These are phyloP conservation scores for Yamadazyma insecticola DNA, from an alignment of 805 yeast species.

Conservation along the genomic window DNA sequence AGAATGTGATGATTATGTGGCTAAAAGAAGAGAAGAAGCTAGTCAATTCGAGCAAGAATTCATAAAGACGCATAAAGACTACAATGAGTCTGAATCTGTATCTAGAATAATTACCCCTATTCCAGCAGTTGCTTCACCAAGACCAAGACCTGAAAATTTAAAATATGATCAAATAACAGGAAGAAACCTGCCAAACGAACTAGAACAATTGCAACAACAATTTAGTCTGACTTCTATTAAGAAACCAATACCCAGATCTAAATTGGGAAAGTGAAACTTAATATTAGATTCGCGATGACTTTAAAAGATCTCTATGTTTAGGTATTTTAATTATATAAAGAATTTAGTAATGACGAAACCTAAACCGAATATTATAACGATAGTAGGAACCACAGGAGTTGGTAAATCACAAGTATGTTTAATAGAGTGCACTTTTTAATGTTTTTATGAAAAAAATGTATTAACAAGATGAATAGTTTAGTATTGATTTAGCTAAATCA, in stretches of 20 bases:
- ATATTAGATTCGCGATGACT: no score
- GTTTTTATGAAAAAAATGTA: background rate
- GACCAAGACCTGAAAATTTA: background rate
- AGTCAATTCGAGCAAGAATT: slow-evolving; percentile 41
- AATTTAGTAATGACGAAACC: slow-evolving; percentile 23
- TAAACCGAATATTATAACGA: slow-evolving; percentile 47
- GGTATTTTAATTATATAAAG: background rate
- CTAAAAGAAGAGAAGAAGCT: slow-evolving; percentile 48
- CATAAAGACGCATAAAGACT: background rate
- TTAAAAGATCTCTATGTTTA: no score
- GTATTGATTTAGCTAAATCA: slow-evolving; percentile 71
- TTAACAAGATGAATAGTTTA: slow-evolving; percentile 35
- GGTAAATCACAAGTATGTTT: slow-evolving; percentile 76
- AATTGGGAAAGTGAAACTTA: no score
- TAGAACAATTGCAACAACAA: no score
- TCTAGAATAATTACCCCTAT: slow-evolving; percentile 9
- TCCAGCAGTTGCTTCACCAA: slow-evolving; percentile 9
- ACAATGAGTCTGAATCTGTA: slow-evolving; percentile 1
- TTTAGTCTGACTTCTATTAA: no score
- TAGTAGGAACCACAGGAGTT: slow-evolving; percentile 94
- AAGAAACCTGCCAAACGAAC: no score
- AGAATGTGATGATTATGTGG: slow-evolving; percentile 50
- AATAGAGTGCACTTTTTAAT: background rate
- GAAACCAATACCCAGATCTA: no score
- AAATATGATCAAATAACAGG: no score